Conservation (phyloP, 2,329 filamentous ascomycete genomes). For the Botrytis hyacinthi region DNA sequence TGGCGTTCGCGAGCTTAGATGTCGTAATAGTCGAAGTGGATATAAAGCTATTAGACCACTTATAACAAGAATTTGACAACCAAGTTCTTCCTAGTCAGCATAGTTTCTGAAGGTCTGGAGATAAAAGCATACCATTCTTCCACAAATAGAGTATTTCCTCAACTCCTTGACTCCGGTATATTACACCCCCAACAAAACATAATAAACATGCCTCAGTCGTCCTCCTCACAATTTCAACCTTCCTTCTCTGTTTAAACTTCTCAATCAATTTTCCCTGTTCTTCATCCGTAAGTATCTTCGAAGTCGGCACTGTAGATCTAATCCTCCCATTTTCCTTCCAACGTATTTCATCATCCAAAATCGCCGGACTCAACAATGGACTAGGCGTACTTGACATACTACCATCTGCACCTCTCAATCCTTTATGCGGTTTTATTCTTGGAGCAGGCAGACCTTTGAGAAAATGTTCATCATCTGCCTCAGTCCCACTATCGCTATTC, state of each 20-base stretch:
- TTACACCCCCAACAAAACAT: conserved; percentile 48
- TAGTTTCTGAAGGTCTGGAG: background rate
- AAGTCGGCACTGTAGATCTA: conserved; percentile 14
- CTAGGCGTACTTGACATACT: conserved; percentile 54
- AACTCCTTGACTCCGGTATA: conserved; percentile 46
- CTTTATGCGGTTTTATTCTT: conserved; percentile 70
- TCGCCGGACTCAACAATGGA: conserved; percentile 51
- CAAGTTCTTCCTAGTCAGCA: conserved; percentile 36
- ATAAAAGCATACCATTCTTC: conserved; percentile 47
- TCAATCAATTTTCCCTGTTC: conserved; percentile 36
- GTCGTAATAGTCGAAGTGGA: conserved; percentile 56
- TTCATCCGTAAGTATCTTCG: conserved; percentile 21
- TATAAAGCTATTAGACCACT: conserved; percentile 51
- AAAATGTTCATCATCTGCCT: conserved; percentile 91
- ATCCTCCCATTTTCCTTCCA: conserved; percentile 24
- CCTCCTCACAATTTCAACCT: conserved; percentile 53
- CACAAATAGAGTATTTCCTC: conserved; percentile 47
- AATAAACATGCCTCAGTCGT: conserved; percentile 53
- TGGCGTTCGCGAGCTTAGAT: conserved; percentile 38
- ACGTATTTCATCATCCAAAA: conserved; percentile 42
- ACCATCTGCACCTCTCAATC: conserved; percentile 63
- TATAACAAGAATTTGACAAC: conserved; percentile 37
- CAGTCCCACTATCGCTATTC: conserved; percentile 85
- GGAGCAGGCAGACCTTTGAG: conserved; percentile 83
- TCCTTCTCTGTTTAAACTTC: conserved; percentile 43